phyloP scores from a whole-genome alignment of 2,329 filamentous ascomycete species.

The Sordariomycetes sp. region DNA sequence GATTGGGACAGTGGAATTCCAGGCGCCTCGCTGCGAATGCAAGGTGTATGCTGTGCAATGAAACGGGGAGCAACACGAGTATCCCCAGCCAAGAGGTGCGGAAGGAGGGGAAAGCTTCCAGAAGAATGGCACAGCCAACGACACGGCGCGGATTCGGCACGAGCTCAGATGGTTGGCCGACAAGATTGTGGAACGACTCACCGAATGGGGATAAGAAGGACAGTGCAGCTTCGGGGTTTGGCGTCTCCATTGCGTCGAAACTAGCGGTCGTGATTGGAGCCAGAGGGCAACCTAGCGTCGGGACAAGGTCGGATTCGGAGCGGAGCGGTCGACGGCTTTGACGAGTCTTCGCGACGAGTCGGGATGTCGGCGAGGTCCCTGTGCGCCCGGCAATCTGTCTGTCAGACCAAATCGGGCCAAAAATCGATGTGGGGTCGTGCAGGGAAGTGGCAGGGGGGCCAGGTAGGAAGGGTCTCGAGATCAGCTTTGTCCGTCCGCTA shows the following conservation, averaged over 20 bases:
- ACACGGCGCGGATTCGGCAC: constrained; percentile 26
- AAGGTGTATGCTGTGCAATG: constrained; percentile 1
- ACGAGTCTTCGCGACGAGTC: neutral
- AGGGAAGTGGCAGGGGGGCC: neutral
- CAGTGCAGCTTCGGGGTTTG: constrained; percentile 27
- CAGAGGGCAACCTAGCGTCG: neutral
- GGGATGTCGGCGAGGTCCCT: neutral
- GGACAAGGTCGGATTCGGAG: neutral
- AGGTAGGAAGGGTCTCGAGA: neutral
- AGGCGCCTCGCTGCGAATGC: neutral
- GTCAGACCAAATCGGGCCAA: neutral
- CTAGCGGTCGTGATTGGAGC: neutral
- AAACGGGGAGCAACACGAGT: neutral
- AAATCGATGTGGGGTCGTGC: neutral
- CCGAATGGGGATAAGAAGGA: constrained; percentile 42
- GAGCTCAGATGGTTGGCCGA: constrained; percentile 32
- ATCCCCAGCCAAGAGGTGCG: neutral
- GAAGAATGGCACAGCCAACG: constrained; percentile 25
- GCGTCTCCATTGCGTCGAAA: constrained; percentile 11
- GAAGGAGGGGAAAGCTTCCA: constrained; percentile 1
- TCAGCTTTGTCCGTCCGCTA: neutral
- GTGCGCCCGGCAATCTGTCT: neutral
- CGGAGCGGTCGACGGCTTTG: neutral
- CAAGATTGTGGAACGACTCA: constrained; percentile 24
- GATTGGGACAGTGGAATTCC: neutral